Base-by-base conservation (phyloP, 2,329 filamentous ascomycete species). In the Microdochium paspali region DNA sequence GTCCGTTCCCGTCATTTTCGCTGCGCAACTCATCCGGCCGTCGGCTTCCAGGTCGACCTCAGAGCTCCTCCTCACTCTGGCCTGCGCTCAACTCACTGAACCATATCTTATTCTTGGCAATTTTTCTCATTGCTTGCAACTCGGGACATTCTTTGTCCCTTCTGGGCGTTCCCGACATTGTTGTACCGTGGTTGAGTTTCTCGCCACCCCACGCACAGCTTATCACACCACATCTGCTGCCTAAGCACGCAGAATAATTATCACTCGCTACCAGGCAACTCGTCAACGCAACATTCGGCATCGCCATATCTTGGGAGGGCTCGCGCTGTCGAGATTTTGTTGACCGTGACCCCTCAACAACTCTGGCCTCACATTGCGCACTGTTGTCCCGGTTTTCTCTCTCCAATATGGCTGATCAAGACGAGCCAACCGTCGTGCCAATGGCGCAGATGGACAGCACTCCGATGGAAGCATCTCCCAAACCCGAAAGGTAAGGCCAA, bases 221-320 rank as follows among this genome's bases (percentile, higher is more conserved):
- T 15, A 6, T 40, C 35, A 21, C 35, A 40, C 26, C 7, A 28
- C 26, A 28, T 7, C 13, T 28, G 7, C 13, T 28, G 7, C 7
- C 26, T 13, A 13, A n/a, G 9, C 32, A 40, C 15, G 32, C n/a
- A n/a, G 45, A 52, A 54, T 46, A 58, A 55, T 39, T 48, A 54
- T 1, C 59, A 69, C 30, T 66, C 68, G 23, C 65, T 69, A 5
- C 61, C 60, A 6, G 32, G 18, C 15, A 40, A 21, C 32, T 21
- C 32, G 32, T 9, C 32, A 10, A 56, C 56, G 4, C 58, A 61
- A 13, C 7, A 28, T 28, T 13, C 26, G 26, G 7, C 13, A 28
- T n/a, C n/a, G n/a, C n/a, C n/a, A n/a, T n/a, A n/a, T n/a, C n/a
- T n/a, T n/a, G n/a, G n/a, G n/a, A n/a, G n/a, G n/a, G n/a, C 26